A percentile compares a stretch with the other conserved stretches of the same genome.
Conservation (phyloP, 2,329 filamentous ascomycete species). For the Scytalidium lignicola region DNA sequence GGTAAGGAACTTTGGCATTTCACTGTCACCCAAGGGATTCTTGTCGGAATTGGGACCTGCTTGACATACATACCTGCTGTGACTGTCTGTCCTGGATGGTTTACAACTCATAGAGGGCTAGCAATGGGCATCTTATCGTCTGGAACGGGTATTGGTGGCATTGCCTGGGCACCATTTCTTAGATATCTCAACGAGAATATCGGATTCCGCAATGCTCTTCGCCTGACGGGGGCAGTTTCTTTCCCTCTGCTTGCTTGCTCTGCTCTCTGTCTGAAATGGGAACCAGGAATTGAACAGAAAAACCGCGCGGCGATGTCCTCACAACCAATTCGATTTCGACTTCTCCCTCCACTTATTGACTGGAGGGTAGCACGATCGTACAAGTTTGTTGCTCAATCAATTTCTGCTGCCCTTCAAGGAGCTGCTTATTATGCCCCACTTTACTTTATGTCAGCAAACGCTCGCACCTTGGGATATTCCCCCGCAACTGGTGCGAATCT, state of each 20-base stretch:
- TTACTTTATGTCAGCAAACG: slow-evolving; percentile 34
- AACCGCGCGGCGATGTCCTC: slow-evolving; percentile 1
- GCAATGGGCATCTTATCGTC: slow-evolving; percentile 35
- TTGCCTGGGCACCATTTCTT: slow-evolving; percentile 27
- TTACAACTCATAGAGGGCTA: slow-evolving; percentile 29
- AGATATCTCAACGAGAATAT: slow-evolving; percentile 15
- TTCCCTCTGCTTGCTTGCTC: slow-evolving; percentile 22
- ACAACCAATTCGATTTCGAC: not conserved
- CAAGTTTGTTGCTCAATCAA: slow-evolving; percentile 32
- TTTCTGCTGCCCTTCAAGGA: slow-evolving; percentile 31
- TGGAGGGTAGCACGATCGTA: slow-evolving; percentile 28
- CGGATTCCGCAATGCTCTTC: slow-evolving; percentile 33
- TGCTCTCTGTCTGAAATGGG: slow-evolving; percentile 7
- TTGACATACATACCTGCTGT: slow-evolving; percentile 34
- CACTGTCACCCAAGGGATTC: slow-evolving; percentile 28
- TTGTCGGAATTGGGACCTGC: slow-evolving; percentile 33
- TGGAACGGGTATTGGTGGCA: slow-evolving; percentile 33
- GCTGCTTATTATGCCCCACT: slow-evolving; percentile 34
- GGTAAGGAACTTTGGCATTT: slow-evolving; percentile 25
- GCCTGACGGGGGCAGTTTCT: slow-evolving; percentile 28
- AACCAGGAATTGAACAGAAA: slow-evolving; percentile 3
- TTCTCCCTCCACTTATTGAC: slow-evolving; percentile 28
- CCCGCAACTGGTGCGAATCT: slow-evolving; percentile 31
- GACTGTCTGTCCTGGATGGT: slow-evolving; percentile 34
- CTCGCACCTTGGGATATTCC: slow-evolving; percentile 32